Percentiles rank a stretch among this genome's conserved stretches.
Evolutionary conservation across 2,329 filamentous ascomycete genomes (phyloP).

Genomic region (Epichloe elymi): DNA sequence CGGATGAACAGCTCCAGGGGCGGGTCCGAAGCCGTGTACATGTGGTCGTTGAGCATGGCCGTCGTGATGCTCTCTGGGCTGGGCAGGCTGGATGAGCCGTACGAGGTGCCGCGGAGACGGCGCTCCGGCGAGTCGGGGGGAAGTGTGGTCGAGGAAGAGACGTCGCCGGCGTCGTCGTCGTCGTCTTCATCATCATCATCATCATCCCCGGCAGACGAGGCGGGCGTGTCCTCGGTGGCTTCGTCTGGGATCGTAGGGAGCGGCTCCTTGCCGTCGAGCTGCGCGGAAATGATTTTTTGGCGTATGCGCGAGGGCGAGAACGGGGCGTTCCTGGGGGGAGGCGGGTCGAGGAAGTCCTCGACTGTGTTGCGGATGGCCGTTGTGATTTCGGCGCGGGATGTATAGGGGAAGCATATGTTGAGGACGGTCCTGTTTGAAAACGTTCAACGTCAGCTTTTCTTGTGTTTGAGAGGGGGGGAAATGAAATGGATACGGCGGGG

Average conservation of each 20-base stretch:
- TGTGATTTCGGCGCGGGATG: conserved; percentile 89
- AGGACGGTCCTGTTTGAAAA: conserved; percentile 37
- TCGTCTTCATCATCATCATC: conserved; percentile 21
- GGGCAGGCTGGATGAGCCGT: conserved; percentile 28
- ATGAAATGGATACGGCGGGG: background rate
- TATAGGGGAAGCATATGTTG: conserved; percentile 97
- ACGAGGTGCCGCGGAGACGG: conserved; percentile 19
- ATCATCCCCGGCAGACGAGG: conserved; percentile 21
- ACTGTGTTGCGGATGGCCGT: conserved; percentile 80
- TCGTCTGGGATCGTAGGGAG: conserved; percentile 35
- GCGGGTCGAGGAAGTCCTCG: conserved; percentile 66
- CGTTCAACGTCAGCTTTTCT: conserved; percentile 4
- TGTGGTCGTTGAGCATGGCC: conserved; percentile 69
- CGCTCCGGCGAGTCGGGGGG: conserved; percentile 39
- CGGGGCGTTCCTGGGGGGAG: conserved; percentile 49
- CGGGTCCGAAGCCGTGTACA: conserved; percentile 76
- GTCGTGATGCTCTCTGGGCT: conserved; percentile 82
- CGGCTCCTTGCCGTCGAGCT: conserved; percentile 34
- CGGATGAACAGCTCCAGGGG: conserved; percentile 84
- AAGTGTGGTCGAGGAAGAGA: conserved; percentile 42
- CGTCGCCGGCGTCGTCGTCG: conserved; percentile 34
- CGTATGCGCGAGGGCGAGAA: conserved; percentile 84
- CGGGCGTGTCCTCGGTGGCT: conserved; percentile 1
- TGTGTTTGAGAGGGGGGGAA: background rate
- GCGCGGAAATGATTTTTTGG: conserved; percentile 66